Evolutionary conservation across 331 rosid genomes (phyloP), one percentile per base, ranked within the genome.

Genomic region (Malus hybrid): DNA sequence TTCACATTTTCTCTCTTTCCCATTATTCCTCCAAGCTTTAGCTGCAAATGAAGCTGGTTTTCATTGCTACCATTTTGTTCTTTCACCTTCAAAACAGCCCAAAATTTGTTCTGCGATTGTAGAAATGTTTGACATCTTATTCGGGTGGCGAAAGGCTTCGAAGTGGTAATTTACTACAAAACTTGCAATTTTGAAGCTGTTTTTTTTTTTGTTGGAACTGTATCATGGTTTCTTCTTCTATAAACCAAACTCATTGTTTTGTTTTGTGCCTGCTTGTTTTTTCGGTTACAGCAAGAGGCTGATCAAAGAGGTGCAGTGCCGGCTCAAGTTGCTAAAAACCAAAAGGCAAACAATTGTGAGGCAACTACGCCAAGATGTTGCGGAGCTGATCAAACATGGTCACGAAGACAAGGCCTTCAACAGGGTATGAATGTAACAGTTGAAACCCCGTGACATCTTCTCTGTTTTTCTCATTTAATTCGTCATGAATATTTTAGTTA

Each of bases 111-210:
- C 24, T 44, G 42, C 12, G 34, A 19, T 46, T 76, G 5, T 64
- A 79, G 82, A 78, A 69, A 93, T 91, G 98, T 91, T 93, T 75
- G 90, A 70, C 73, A 30, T 83, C 80, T 75, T 91, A 44, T 89
- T 91, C 65, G 97, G 96, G 13, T 93, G 98, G 97, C 72, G 91
- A 72, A 91, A 91, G 67, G 98, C 96, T 79, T 88, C 96, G 0
- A 91, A 86, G 83, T 93, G 93, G 96, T 91, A 84, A 77, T 10
- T 58, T 4, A 0, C 20, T 60, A 18, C 32, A 39, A 32, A 6
- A 8, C 3, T 72, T 72, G 5, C 20, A 19, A 26, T 1, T 33
- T 19, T 28, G 34, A 12, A 8, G 50, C 56, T 39, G 36, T 22
- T 52, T 52, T 13, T 20, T 4, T 1, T 60, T 33, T 20, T 46